Conservation (phyloP, 768 basidiomycete species). For the Tylopilus vinaceipallidus region DNA sequence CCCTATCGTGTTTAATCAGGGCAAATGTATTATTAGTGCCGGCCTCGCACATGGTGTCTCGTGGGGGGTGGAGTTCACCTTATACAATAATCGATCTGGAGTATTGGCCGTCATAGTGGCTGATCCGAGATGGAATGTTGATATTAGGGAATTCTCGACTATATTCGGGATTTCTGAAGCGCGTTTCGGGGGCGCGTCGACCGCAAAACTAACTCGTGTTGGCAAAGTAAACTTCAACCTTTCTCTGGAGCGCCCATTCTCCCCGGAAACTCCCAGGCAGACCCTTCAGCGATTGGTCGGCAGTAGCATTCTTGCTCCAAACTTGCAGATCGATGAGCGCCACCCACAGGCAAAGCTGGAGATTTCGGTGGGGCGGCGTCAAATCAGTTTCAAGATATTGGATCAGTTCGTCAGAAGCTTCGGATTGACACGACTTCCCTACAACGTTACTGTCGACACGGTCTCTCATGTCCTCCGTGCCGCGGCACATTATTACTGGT, state of each 20-base stretch:
- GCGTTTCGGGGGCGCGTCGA: background rate
- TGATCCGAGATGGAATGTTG: conserved; percentile 1
- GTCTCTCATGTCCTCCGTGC: too few species aligned
- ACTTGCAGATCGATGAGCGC: background rate
- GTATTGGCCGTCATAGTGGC: conserved; percentile 2
- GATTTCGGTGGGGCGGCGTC: too few species aligned
- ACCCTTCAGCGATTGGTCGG: too few species aligned
- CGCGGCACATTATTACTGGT: too few species aligned
- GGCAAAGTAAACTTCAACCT: conserved; percentile 1
- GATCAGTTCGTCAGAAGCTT: too few species aligned
- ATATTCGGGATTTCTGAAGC: background rate
- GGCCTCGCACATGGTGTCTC: conserved; percentile 29
- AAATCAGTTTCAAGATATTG: too few species aligned
- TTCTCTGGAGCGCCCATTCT: background rate
- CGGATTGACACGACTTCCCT: too few species aligned
- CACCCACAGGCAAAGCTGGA: background rate
- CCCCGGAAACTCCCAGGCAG: too few species aligned
- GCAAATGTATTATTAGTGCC: conserved; percentile 21
- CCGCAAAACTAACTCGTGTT: conserved; percentile 2
- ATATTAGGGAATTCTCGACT: conserved; percentile 13
- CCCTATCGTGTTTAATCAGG: background rate
- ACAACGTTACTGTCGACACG: too few species aligned
- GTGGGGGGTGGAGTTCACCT: conserved; percentile 14
- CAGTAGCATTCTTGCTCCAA: too few species aligned
- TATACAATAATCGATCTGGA: conserved; percentile 10